Evolutionary conservation across 306 rosid species (phyloP).

Genomic region (Sesbania bispinosa): DNA sequence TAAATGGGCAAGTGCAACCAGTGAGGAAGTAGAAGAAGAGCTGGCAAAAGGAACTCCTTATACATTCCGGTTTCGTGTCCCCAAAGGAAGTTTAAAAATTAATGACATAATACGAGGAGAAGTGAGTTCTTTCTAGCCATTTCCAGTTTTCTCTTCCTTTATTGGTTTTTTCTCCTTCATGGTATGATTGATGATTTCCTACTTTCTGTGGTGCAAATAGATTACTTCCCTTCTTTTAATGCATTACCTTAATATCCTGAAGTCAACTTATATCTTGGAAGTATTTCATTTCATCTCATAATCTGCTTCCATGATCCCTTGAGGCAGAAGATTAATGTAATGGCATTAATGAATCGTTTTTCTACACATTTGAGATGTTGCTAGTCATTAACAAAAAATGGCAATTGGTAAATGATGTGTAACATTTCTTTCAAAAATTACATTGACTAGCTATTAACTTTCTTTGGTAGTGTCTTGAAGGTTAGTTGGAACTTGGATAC

Average conservation of each 20-base stretch:
- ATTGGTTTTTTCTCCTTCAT: background rate
- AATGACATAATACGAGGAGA: constrained; percentile 85
- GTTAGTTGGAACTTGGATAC: constrained; percentile 98
- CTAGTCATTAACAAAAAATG: background rate
- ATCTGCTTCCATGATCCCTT: background rate
- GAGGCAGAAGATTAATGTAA: background rate
- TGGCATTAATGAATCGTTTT: background rate
- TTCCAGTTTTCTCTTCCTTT: background rate
- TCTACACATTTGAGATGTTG: background rate
- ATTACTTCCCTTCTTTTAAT: background rate
- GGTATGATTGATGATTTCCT: constrained; percentile 3
- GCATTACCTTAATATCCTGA: too few species aligned
- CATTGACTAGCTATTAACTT: constrained; percentile 43
- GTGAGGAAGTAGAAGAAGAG: constrained; percentile 69
- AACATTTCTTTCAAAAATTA: background rate
- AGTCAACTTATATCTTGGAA: background rate
- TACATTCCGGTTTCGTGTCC: constrained; percentile 83
- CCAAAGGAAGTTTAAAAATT: constrained; percentile 79
- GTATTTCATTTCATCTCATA: constrained; percentile 3
- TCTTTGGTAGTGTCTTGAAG: constrained; percentile 84
- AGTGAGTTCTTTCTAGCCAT: constrained; percentile 44
- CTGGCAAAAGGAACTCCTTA: constrained; percentile 68
- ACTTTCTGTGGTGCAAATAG: background rate
- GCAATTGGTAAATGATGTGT: background rate
- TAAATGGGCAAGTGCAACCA: constrained; percentile 72